These are phyloP conservation scores for Sugiyamaella novakii DNA, from an alignment of 1,139 yeast genomes.

Conservation along the genomic window DNA sequence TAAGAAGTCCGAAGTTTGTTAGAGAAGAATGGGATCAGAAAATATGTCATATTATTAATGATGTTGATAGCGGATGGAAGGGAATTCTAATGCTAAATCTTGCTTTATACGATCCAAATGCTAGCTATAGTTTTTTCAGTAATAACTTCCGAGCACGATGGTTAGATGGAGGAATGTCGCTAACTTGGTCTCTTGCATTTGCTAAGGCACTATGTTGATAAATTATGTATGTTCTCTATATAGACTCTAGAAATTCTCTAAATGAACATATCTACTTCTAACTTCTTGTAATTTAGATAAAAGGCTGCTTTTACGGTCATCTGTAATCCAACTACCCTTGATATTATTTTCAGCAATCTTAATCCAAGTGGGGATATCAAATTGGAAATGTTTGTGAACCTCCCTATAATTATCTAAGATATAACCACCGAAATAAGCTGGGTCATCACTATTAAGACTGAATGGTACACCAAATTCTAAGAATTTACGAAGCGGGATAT, in stretches of 20 bases:
- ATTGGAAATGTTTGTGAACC: conserved; percentile 65
- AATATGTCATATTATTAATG: conserved; percentile 47
- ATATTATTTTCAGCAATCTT: conserved; percentile 45
- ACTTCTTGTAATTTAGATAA: conserved; percentile 51
- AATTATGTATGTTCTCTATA: not conserved
- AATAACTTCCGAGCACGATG: conserved; percentile 51
- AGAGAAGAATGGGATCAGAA: conserved; percentile 70
- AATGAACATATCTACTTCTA: conserved; percentile 46
- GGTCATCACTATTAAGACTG: conserved; percentile 80
- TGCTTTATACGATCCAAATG: conserved; percentile 67
- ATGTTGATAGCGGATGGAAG: conserved; percentile 77
- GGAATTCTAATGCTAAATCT: conserved; percentile 75
- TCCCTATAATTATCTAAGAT: conserved; percentile 70
- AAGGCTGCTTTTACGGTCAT: conserved; percentile 53
- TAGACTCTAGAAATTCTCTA: conserved; percentile 10
- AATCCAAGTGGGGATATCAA: conserved; percentile 59
- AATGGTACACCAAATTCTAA: conserved; percentile 67
- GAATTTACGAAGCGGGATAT: conserved; percentile 63
- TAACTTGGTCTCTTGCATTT: conserved; percentile 85
- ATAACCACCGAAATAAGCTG: conserved; percentile 85
- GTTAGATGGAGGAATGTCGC: conserved; percentile 86
- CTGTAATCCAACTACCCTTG: conserved; percentile 69
- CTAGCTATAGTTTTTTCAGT: conserved; percentile 68
- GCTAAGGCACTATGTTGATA: conserved; percentile 50
- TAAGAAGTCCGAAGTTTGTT: conserved; percentile 67